Conservation (phyloP, 2,329 filamentous ascomycete species). For the Neofusicoccum umdonicola region DNA sequence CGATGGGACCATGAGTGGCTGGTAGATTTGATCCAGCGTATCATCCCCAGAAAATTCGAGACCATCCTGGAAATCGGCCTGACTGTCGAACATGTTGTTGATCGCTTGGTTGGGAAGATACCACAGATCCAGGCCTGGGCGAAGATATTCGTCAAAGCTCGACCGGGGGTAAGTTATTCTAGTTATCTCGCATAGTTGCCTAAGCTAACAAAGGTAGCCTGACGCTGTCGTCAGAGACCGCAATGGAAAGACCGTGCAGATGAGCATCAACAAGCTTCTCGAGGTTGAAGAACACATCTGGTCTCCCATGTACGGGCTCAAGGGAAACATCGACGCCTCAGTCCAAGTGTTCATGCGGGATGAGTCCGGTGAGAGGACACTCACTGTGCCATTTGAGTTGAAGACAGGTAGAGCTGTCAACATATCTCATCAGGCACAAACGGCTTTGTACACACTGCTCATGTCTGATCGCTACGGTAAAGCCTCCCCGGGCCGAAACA, state of each 20-base stretch:
- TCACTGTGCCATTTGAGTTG: constrained; percentile 91
- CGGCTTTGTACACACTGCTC: constrained; percentile 87
- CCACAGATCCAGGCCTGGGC: constrained; percentile 82
- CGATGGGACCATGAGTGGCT: constrained; percentile 73
- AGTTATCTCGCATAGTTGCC: neutral
- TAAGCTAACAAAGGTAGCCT: constrained; percentile 45
- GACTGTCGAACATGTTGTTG: constrained; percentile 67
- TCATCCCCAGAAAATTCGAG: constrained; percentile 77
- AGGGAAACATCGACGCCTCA: constrained; percentile 96
- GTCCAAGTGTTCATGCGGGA: constrained; percentile 83
- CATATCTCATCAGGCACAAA: constrained; percentile 85
- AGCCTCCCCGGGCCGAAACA: constrained; percentile 20
- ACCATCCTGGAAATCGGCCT: constrained; percentile 86
- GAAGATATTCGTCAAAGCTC: constrained; percentile 69
- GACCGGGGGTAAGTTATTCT: constrained; percentile 59
- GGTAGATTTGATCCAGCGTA: constrained; percentile 61
- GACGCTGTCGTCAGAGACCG: constrained; percentile 76
- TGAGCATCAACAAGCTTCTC: constrained; percentile 89
- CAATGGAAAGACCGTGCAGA: constrained; percentile 70
- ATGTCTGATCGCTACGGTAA: constrained; percentile 83
- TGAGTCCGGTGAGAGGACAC: constrained; percentile 60
- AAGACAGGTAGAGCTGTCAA: constrained; percentile 85
- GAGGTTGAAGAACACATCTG: constrained; percentile 98
- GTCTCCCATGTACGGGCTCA: constrained; percentile 96
- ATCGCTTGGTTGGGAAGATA: constrained; percentile 81